Conservation (phyloP, 2,329 filamentous ascomycete genomes). For the Eutypa lata region DNA sequence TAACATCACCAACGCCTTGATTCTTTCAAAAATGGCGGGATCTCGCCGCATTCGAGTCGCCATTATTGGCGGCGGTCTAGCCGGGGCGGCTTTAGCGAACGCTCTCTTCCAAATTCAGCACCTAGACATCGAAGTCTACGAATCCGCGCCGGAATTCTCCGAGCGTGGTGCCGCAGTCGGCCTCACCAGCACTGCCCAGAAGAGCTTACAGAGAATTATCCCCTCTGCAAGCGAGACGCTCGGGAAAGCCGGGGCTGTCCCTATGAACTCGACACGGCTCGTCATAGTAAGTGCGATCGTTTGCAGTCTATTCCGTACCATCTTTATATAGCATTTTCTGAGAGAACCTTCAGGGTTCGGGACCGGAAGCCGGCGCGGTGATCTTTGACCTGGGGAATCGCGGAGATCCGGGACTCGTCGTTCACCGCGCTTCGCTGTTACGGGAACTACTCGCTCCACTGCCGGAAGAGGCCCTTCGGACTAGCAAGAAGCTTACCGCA, state of each 20-base stretch:
- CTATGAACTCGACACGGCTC: no score
- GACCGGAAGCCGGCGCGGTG: conserved; percentile 1
- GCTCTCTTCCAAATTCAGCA: neutral
- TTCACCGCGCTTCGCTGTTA: conserved; percentile 4
- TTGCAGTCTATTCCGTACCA: no score
- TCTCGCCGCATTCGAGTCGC: neutral
- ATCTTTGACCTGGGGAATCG: neutral
- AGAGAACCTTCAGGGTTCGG: conserved; percentile 5
- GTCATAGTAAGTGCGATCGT: no score
- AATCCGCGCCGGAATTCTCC: neutral
- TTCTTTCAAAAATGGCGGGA: no score
- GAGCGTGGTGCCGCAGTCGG: neutral
- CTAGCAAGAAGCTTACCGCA: conserved; percentile 2
- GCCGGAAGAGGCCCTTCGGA: conserved; percentile 1
- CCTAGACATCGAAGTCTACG: neutral
- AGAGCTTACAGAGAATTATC: neutral
- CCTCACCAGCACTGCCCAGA: neutral
- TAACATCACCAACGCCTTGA: no score
- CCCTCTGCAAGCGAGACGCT: neutral
- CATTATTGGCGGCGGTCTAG: neutral
- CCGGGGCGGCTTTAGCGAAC: neutral
- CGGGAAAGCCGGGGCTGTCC: conserved; percentile 3
- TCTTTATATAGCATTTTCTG: no score
- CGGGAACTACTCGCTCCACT: conserved; percentile 2
- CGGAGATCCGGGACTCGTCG: neutral